phyloP scores from a whole-genome alignment of 129 eudicot species.

The Lactuca sativa region DNA sequence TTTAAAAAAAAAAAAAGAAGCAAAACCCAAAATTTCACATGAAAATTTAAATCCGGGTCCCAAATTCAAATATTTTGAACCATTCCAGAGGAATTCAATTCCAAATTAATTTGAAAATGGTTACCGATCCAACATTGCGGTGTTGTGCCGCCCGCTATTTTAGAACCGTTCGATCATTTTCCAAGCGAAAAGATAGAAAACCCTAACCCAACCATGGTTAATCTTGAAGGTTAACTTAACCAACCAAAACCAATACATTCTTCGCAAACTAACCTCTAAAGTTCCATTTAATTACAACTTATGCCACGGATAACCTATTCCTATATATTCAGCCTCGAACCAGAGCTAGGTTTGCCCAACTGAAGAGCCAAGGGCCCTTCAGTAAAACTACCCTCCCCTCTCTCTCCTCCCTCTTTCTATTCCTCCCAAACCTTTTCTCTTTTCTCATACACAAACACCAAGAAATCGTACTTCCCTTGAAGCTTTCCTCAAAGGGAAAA shows the following conservation, averaged over 20 bases:
- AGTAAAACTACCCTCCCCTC: slow-evolving; percentile 24
- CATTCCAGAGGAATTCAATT: background rate
- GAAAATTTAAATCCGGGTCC: too few species aligned
- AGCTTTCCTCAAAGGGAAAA: slow-evolving; percentile 1
- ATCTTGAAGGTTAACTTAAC: slow-evolving; percentile 27
- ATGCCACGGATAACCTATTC: slow-evolving; percentile 26
- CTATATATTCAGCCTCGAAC: slow-evolving; percentile 66
- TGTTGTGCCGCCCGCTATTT: slow-evolving; percentile 25
- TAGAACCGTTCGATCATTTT: slow-evolving; percentile 39
- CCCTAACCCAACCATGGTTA: slow-evolving; percentile 42
- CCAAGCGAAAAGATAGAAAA: slow-evolving; percentile 8
- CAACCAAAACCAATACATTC: slow-evolving; percentile 25
- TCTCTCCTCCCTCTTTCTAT: background rate
- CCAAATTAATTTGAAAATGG: too few species aligned
- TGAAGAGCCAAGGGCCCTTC: slow-evolving; percentile 81
- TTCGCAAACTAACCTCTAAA: slow-evolving; percentile 25
- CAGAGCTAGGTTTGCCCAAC: slow-evolving; percentile 88
- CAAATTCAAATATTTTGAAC: too few species aligned
- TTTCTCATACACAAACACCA: slow-evolving; percentile 26
- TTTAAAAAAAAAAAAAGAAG: too few species aligned
- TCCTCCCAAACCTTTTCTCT: background rate
- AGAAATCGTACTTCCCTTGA: slow-evolving; percentile 11
- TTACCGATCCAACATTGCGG: slow-evolving; percentile 6
- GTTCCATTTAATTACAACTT: slow-evolving; percentile 34
- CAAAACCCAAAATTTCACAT: too few species aligned